Conservation (phyloP, 495 filamentous ascomycete genomes). For the Lasiosphaeria hispida region DNA sequence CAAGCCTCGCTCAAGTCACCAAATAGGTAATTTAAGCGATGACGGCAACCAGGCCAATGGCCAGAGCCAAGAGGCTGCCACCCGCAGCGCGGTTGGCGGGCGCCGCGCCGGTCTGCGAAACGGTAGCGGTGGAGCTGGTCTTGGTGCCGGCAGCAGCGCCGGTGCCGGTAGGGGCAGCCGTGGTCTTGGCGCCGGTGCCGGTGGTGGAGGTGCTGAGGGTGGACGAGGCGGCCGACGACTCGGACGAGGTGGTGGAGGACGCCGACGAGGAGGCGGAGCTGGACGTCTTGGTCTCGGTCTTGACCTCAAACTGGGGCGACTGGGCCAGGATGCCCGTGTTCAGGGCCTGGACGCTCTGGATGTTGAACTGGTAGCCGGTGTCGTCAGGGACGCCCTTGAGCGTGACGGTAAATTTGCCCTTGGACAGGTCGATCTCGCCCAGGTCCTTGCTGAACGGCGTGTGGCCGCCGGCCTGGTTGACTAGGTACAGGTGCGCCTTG, state of each 20-base stretch:
- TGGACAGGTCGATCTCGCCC: slow-evolving; percentile 28
- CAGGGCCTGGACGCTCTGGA: slow-evolving; percentile 22
- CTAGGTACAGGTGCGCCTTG: slow-evolving; percentile 27
- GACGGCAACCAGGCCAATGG: too few relatives aligned
- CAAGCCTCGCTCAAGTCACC: too few relatives aligned
- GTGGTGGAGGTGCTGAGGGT: too few relatives aligned
- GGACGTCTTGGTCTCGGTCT: slow-evolving; percentile 3
- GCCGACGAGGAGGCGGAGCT: slow-evolving; percentile 5
- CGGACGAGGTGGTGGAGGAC: background rate
- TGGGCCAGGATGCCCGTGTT: slow-evolving; percentile 34
- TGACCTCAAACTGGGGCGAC: slow-evolving; percentile 30
- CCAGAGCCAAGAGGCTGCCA: too few relatives aligned
- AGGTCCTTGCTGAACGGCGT: slow-evolving; percentile 29
- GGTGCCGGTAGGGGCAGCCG: too few relatives aligned
- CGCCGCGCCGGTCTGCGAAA: too few relatives aligned
- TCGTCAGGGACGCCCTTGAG: slow-evolving; percentile 16
- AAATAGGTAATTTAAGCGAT: too few relatives aligned
- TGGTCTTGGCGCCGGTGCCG: too few relatives aligned
- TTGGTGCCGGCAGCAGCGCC: too few relatives aligned
- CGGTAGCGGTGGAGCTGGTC: too few relatives aligned
- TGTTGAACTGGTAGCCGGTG: slow-evolving; percentile 30
- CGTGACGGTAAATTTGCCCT: slow-evolving; percentile 19
- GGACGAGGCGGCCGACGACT: too few relatives aligned
- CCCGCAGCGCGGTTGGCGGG: too few relatives aligned
- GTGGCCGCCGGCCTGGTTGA: slow-evolving; percentile 33